A percentile compares a stretch with the other conserved stretches of the same genome.
These are phyloP conservation scores for Fusarium sp. DNA, from an alignment of 2,329 filamentous ascomycete species.

Conservation along the genomic window DNA sequence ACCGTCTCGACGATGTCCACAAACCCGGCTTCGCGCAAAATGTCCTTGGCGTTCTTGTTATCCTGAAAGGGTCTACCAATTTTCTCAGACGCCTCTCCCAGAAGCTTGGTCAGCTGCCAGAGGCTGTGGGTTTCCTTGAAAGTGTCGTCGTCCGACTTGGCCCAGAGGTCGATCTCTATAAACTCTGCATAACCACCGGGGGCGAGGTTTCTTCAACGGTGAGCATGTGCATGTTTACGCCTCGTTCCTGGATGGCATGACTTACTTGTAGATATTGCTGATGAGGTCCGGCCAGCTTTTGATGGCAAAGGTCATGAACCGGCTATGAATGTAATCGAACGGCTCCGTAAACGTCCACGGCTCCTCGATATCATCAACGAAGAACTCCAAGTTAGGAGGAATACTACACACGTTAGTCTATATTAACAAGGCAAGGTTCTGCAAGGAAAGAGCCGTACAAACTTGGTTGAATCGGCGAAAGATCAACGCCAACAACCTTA, in stretches of 20 bases:
- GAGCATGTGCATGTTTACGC: not conserved
- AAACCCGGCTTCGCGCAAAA: constrained; percentile 23
- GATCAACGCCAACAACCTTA: constrained; percentile 28
- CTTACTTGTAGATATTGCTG: constrained; percentile 25
- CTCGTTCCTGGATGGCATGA: fast-evolving
- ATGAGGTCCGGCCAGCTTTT: constrained; percentile 27
- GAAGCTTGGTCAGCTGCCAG: constrained; percentile 5
- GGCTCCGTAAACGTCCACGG: constrained; percentile 28
- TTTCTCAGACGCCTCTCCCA: constrained; percentile 20
- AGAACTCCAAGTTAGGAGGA: constrained; percentile 36
- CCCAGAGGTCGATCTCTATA: constrained; percentile 30
- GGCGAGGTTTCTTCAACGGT: constrained; percentile 14
- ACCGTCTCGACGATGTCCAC: constrained; percentile 25
- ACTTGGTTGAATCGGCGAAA: constrained; percentile 34
- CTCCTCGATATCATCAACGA: constrained; percentile 37
- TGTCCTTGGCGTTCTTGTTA: constrained; percentile 26
- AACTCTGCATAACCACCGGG: constrained; percentile 31
- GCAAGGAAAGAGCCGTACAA: constrained; percentile 9
- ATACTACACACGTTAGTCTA: constrained; percentile 9
- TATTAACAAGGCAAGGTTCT: not conserved
- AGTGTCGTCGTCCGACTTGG: constrained; percentile 26
- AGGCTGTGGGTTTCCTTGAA: constrained; percentile 17
- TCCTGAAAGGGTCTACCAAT: constrained; percentile 33
- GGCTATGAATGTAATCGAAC: constrained; percentile 40
- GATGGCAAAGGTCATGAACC: constrained; percentile 37